Percentiles rank a stretch among this genome's conserved stretches.
Conservation (phyloP, 306 rosid genomes). For the Canavalia ensiformis region DNA sequence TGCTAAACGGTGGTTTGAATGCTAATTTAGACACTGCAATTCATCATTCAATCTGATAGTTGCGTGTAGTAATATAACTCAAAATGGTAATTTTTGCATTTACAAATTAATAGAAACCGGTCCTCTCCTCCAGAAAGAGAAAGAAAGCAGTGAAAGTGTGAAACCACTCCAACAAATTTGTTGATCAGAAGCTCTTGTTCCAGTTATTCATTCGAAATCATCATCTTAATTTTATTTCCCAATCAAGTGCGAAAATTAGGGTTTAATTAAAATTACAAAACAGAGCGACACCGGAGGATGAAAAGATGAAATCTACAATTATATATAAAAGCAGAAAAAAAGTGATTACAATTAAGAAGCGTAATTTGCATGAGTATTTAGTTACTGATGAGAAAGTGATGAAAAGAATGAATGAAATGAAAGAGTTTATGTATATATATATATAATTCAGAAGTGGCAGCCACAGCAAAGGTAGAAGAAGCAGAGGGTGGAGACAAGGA, state of each 20-base stretch:
- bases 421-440: no score
- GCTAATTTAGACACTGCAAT: no score
- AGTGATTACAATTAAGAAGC: background rate
- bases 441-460: constrained; percentile 60
- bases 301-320: background rate
- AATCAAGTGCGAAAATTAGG: background rate
- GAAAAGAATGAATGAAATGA: background rate
- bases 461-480: constrained; percentile 90
- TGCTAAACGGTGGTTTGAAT: no score
- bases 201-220: background rate
- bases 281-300: background rate
- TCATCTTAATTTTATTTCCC: background rate
- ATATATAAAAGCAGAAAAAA: background rate
- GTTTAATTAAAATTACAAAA: background rate
- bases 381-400: background rate
- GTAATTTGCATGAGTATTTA: background rate
- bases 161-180: no score
- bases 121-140: no score
- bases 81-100: no score
- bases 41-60: no score
- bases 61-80: no score
- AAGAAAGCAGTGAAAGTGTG: no score
- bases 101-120: no score
- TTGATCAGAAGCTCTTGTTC: background rate
- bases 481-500: constrained; percentile 74